These are phyloP conservation scores for Pichia rugopelliculosa DNA, from an alignment of 805 yeast genomes.

Conservation along the genomic window DNA sequence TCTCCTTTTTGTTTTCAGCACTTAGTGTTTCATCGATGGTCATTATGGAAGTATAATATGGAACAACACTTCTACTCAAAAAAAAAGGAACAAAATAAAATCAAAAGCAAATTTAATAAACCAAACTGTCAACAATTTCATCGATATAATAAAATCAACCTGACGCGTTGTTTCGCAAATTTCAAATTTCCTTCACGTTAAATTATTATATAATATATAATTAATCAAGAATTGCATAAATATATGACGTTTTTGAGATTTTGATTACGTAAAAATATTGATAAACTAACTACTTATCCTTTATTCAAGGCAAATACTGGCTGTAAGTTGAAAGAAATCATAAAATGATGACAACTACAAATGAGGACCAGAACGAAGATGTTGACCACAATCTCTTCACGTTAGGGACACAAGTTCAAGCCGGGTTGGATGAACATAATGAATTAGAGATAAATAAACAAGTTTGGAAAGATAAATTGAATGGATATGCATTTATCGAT, in stretches of 20 bases:
- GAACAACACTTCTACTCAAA: too few species aligned
- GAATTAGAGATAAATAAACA: background rate
- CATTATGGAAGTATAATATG: background rate
- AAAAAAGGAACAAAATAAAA: background rate
- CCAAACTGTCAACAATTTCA: too few species aligned
- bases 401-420: conserved; percentile 15
- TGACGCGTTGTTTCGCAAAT: too few species aligned
- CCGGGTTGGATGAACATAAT: conserved; percentile 9
- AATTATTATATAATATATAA: too few species aligned
- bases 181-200: too few species aligned
- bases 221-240: too few species aligned
- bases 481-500: conserved; percentile 1
- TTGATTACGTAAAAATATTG: background rate
- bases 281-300: too few species aligned
- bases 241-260: background rate
- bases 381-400: background rate
- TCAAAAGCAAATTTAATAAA: too few species aligned
- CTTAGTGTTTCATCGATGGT: background rate
- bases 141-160: too few species aligned
- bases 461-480: conserved; percentile 3
- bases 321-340: too few species aligned
- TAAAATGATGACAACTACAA: background rate
- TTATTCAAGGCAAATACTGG: too few species aligned
- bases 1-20: background rate
- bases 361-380: background rate